Conservation (phyloP, 306 rosid genomes). For the Vicia villosa region DNA sequence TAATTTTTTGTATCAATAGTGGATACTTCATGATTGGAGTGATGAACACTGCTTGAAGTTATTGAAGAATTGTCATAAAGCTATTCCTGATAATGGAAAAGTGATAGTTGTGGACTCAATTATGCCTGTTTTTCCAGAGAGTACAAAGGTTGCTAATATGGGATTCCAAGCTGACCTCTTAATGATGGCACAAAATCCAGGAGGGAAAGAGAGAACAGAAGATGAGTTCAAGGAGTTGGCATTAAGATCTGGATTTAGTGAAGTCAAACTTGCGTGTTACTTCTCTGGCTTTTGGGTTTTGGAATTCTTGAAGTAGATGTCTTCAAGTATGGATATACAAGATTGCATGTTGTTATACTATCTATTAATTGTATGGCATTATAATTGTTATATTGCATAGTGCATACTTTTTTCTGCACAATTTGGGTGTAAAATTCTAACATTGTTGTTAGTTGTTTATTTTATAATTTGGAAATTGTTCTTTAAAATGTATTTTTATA, state of each 20-base stretch:
- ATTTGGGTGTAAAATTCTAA: too few species aligned
- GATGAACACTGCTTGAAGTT: slow-evolving; percentile 42
- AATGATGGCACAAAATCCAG: slow-evolving; percentile 46
- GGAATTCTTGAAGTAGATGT: slow-evolving; percentile 40
- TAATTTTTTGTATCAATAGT: neutral
- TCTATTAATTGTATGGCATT: neutral
- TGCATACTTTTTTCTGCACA: too few species aligned
- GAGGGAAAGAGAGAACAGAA: slow-evolving; percentile 47
- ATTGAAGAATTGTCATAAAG: slow-evolving; percentile 44
- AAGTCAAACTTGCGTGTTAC: slow-evolving; percentile 13
- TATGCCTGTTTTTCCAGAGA: slow-evolving; percentile 28
- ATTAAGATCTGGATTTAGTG: slow-evolving; percentile 33
- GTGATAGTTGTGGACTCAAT: slow-evolving; percentile 44
- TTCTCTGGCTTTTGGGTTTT: slow-evolving; percentile 30
- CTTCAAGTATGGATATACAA: neutral
- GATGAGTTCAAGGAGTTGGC: slow-evolving; percentile 40
- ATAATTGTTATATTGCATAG: too few species aligned
- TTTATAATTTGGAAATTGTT: too few species aligned
- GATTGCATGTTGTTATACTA: neutral
- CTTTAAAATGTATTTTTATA: too few species aligned
- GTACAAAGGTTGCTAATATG: neutral
- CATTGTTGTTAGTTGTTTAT: too few species aligned
- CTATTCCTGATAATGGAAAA: slow-evolving; percentile 40
- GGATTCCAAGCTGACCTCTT: slow-evolving; percentile 30
- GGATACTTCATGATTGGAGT: slow-evolving; percentile 52